Percentiles rank a stretch among this genome's conserved stretches.
Evolutionary conservation across 305 asterid species (phyloP).

Genomic region (Fraxinus ornus): DNA sequence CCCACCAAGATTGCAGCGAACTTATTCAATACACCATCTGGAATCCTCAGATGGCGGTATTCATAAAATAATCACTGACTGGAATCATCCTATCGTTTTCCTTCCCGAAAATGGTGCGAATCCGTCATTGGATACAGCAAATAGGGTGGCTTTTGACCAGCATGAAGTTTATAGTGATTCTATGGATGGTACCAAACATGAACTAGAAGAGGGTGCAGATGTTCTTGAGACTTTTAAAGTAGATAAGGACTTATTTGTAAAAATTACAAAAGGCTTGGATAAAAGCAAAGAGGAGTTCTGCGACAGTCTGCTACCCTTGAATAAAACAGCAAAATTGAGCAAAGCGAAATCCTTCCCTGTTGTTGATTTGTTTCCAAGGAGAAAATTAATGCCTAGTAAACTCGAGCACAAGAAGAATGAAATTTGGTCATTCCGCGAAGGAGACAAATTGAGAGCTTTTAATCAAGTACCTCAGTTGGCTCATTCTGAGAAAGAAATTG

Average conservation of each 20-base stretch:
- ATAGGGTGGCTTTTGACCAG: background rate
- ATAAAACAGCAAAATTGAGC: conserved; percentile 28
- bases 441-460: conserved; percentile 19
- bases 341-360: conserved; percentile 68
- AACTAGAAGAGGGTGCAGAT: conserved; percentile 25
- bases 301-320: conserved; percentile 26
- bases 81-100: conserved; percentile 41
- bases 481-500: background rate
- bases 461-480: conserved; percentile 8
- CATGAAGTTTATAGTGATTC: conserved; percentile 1
- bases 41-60: conserved; percentile 38
- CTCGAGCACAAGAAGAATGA: conserved; percentile 61
- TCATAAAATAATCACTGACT: conserved; percentile 36
- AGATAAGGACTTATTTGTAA: conserved; percentile 45
- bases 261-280: conserved; percentile 32
- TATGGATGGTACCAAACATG: conserved; percentile 16
- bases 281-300: conserved; percentile 32
- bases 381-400: conserved; percentile 49
- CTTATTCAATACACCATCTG: conserved; percentile 63
- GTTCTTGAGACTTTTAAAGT: conserved; percentile 45
- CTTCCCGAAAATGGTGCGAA: conserved; percentile 30
- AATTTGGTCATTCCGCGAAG: conserved; percentile 45
- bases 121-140: conserved; percentile 14
- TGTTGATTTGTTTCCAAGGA: conserved; percentile 24
- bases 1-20: conserved; percentile 43